Conservation (phyloP, 2,329 filamentous ascomycete genomes). For the Fusarium chuoi region DNA sequence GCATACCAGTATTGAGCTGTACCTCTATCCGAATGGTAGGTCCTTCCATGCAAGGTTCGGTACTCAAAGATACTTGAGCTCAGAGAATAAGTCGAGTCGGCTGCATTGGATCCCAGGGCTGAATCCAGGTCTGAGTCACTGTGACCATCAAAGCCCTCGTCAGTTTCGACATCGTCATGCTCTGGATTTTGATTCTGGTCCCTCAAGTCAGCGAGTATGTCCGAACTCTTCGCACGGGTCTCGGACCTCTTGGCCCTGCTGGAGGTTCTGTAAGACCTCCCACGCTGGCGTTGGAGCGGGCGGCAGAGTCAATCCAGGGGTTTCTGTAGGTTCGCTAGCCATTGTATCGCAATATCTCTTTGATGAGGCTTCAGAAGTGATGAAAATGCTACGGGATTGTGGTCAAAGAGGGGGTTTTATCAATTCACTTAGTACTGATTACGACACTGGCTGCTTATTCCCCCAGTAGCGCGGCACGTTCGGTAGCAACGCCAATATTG, state of each 20-base stretch:
- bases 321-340: neutral
- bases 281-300: conserved; percentile 9
- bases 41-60: conserved; percentile 4
- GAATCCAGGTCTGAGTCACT: conserved; percentile 2
- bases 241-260: conserved; percentile 1
- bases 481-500: conserved; percentile 8
- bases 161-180: neutral
- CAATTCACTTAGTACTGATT: neutral
- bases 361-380: rapidly evolving
- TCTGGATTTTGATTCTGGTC: neutral
- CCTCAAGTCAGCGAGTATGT: neutral
- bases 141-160: neutral
- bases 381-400: rapidly evolving
- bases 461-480: neutral
- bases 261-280: conserved; percentile 8
- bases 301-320: neutral
- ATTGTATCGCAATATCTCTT: neutral
- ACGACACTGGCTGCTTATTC: neutral
- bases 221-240: rapidly evolving
- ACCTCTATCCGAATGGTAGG: conserved; percentile 9
- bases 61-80: conserved; percentile 12
- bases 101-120: conserved; percentile 4
- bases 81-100: conserved; percentile 7
- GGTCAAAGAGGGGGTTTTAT: conserved; percentile 3
- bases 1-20: conserved; percentile 6